Evolutionary conservation across 2,329 filamentous ascomycete species (phyloP).

Genomic region (Colletotrichum melonis): DNA sequence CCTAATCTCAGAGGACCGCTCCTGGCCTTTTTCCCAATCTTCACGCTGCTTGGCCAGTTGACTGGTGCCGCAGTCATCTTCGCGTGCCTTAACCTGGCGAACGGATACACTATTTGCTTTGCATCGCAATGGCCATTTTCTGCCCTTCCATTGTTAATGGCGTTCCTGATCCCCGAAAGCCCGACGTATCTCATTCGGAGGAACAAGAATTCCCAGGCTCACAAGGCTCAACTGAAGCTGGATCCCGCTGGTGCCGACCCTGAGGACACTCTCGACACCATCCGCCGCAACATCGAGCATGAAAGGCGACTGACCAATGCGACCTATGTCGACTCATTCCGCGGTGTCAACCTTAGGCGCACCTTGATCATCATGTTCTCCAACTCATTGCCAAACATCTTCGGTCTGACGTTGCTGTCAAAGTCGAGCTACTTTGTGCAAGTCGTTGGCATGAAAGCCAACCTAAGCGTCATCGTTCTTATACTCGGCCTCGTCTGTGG

Average conservation of each 20-base stretch:
- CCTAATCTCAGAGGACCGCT: conserved; percentile 56
- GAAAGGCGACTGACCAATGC: conserved; percentile 43
- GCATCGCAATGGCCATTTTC: conserved; percentile 58
- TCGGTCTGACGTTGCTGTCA: conserved; percentile 56
- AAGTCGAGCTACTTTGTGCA: conserved; percentile 54
- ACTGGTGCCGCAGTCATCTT: conserved; percentile 57
- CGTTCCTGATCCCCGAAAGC: conserved; percentile 61
- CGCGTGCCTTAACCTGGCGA: conserved; percentile 41
- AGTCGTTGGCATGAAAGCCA: conserved; percentile 47
- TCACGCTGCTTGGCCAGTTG: conserved; percentile 60
- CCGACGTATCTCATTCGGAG: conserved; percentile 61
- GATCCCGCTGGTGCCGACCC: conserved; percentile 53
- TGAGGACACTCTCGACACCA: conserved; percentile 53
- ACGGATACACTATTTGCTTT: conserved; percentile 53
- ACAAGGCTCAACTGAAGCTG: conserved; percentile 60
- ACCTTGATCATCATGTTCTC: conserved; percentile 55
- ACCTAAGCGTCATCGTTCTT: conserved; percentile 53
- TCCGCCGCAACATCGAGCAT: conserved; percentile 61
- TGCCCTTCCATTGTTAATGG: conserved; percentile 52
- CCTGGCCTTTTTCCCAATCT: conserved; percentile 61
- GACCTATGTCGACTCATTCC: conserved; percentile 58
- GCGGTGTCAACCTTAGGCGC: conserved; percentile 52
- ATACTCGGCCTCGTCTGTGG: conserved; percentile 58
- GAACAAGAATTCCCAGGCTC: conserved; percentile 49
- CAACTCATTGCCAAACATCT: conserved; percentile 54